Conservation (phyloP, 148 eudicot species). For the Rhododendron vialii region DNA sequence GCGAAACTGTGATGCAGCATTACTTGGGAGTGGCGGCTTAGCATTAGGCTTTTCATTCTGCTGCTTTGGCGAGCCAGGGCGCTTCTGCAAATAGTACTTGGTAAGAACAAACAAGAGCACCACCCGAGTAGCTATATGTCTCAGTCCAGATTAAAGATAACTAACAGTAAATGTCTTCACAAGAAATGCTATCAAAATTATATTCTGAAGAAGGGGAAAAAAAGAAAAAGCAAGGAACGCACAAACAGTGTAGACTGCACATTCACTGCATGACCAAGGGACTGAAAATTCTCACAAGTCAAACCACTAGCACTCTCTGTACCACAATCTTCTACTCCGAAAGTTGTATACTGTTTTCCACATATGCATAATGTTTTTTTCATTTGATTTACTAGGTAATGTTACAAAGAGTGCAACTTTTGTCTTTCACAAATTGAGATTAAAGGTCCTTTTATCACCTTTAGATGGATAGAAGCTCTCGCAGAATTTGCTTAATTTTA, state of each 20-base stretch:
- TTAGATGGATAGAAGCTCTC: background rate
- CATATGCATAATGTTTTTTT: background rate
- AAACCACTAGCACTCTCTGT: background rate
- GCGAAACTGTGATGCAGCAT: slow-evolving; percentile 66
- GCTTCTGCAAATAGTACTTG: slow-evolving; percentile 42
- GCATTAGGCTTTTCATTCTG: slow-evolving; percentile 48
- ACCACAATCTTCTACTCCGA: background rate
- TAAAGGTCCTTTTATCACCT: background rate
- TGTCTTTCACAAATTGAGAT: background rate
- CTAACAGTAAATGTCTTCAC: background rate
- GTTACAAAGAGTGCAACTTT: background rate
- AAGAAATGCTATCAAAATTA: background rate
- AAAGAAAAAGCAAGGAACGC: background rate
- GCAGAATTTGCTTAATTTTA: background rate
- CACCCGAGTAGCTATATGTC: background rate
- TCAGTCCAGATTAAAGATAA: background rate
- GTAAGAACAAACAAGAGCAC: slow-evolving; percentile 10
- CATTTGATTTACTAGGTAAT: background rate
- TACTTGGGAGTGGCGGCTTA: slow-evolving; percentile 87
- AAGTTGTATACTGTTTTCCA: no score
- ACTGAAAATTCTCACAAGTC: background rate
- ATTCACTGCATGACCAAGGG: background rate
- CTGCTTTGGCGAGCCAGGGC: slow-evolving; percentile 60
- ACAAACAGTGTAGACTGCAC: background rate
- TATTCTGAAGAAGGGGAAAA: background rate